Evolutionary conservation across 139 green algal species (phyloP), one percentile per base, ranked within the genome.

Genomic region (Raphidocelis subcapitata): DNA sequence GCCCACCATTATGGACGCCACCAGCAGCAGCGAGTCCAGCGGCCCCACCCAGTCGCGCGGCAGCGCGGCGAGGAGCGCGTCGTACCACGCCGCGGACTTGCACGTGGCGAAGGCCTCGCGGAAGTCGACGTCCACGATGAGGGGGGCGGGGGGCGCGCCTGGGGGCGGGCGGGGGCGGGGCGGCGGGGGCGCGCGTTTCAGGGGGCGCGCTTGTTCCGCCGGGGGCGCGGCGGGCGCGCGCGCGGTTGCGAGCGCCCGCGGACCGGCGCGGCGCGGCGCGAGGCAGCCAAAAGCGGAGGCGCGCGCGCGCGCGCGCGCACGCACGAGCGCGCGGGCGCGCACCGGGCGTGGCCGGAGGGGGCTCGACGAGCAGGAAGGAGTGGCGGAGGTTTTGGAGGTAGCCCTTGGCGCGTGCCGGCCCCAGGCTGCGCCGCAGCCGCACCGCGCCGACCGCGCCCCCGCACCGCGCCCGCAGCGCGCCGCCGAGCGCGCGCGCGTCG

Each of bases 111-210:
- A 77, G 49, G 68, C 59, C 28, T 77, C 70, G 1, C 35, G 37
- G 47, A 77, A 77, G 61, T 55, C 63, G 47, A 77, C 20, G 61
- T 77, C 70, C 20, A 77, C 49, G 3, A 77, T 33, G 31, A 77
- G 44, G 35, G 69, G 47, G 12, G 8, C 8, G 41, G 41, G 41
- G 41, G n/a, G n/a, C n/a, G n/a, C n/a, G 41, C 41, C 41, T 49
- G 41, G 41, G 41, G 41, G 41, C 41, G 8, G 8, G 41, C 8
- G 8, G 12, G 41, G 41, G 8, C 12, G 41, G 41, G 41, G 41
- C 12, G 8, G 8, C 41, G 12, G 41, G 41, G 12, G 41, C 8
- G 41, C 12, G 41, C 8, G 41, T 8, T 49, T 49, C 8, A 20
- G 41, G 41, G 41, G 41, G 8, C 41, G 41, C 8, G 41, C 41